Evolutionary conservation across 129 eudicot species (phyloP), one percentile per base, ranked within the genome.

Genomic region (Helianthus tuberosus): DNA sequence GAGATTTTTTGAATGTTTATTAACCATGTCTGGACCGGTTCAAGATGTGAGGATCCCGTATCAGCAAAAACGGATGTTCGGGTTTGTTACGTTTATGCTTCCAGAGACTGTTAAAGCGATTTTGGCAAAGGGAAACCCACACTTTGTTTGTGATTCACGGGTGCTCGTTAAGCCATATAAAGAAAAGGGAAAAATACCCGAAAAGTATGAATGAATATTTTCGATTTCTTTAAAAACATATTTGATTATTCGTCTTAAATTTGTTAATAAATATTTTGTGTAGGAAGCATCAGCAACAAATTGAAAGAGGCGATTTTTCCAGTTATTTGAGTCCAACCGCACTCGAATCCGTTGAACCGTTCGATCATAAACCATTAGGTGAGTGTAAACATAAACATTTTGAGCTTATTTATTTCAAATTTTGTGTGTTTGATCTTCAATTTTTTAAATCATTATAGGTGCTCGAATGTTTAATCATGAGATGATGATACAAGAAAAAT

Each of bases 41-140:
- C 96, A 90, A 86, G 98, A 94, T 80, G 98, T 94, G 73, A 86
- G 98, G 81, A 94, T 94, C 48, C 98, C 98, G 1, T 94, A 90
- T 74, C 98, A 94, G 76, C 97, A n/a, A 91, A 79, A 94, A 79
- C 86, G 98, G 27, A 94, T 94, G 98, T 94, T 94, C 43, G 98
- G 98, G 5, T 94, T 94, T 64, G 98, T 94, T 29, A 94, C 98
- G 5, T 94, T 94, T 72, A 81, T 86, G 59, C 93, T 83, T 36
- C 87, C 98, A 2, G 98, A 94, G 53, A 94, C 98, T 14, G 98
- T 94, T 58, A 94, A 91, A 76, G 84, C 88, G 38, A 94, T 94
- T 71, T 75, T 94, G 75, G 96, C 97, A 14, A 94, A 94, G 84
- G 98, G 98, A 49, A 94, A 94, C 68, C 98, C 97, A 2, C 98